Evolutionary conservation across 1,284 basidiomycete genomes (phyloP), one percentile per base, ranked within the genome.

Genomic region (Rhodotorula mucilaginosa): DNA sequence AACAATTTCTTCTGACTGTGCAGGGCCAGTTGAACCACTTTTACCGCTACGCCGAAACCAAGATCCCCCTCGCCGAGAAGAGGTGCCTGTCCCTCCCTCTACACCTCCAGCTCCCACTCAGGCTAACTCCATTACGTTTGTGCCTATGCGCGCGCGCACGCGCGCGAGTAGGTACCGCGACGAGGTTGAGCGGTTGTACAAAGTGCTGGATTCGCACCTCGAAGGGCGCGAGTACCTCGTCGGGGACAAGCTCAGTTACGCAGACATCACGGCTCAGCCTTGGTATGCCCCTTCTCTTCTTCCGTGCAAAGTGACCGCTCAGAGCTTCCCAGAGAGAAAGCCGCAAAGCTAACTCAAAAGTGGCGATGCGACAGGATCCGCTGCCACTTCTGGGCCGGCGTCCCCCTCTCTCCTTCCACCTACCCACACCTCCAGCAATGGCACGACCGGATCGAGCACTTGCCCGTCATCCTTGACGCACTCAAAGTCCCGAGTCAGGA

Each of bases 41-140:
- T 52, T 69, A 57, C 70, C 67, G 72, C 29, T 76, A 76, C 65
- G 71, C 75, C 0, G 74, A 74, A 1, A 72, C 71, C 64, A 75
- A 76, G 66, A 70, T 76, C 31, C 52, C 47, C 3, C 67, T 66
- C 60, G 73, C 67, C 29, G 73, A 73, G 58, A 52, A 64, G n/a
- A 61, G 71, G 48, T 69, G 39, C 63, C 51, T 57, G 21, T 34
- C 21, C 23, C 21, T 15, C 6, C 52, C 13, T 54, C 5, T 15
- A n/a, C 12, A 26, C 23, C 52, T 21, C 34, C 34, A 34, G 34
- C 34, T 34, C 34, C 34, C 34, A 34, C 34, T 34, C 34, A 34
- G 34, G 34, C 34, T 34, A 5, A 34, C 34, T 34, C 19, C 21
- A 52, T 23, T 19, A 2, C n/a, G n/a, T 19, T 12, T 7, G n/a